Evolutionary conservation across 257 asterid species (phyloP), one percentile per base, ranked within the genome.

Genomic region (Avicennia marina): DNA sequence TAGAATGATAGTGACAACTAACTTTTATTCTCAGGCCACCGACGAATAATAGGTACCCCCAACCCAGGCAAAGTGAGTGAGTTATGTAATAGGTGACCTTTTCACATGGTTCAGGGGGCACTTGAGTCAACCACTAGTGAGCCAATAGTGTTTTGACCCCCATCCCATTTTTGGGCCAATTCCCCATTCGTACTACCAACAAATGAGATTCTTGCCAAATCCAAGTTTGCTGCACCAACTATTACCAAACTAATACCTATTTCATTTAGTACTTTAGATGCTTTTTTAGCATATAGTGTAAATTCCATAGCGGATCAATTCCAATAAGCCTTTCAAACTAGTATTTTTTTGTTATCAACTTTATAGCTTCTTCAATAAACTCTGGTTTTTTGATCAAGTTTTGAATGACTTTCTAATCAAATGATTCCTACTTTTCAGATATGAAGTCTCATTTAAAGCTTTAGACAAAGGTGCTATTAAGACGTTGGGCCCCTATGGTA

Each of bases 61-160:
- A 58, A 39, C 65, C 65, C 18, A 48, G 56, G 62, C 33, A 58
- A 56, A 67, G 62, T 59, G 52, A 67, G 56, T 67, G 66, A 67
- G 49, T 56, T 16, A 24, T 58, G 72, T 50, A 59, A 58, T 58
- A 66, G 56, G 66, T 42, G 60, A 66, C 47, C 66, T 48, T 58
- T 66, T 66, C 54, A 20, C 47, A 33, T 29, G 56, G 56, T 52
- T 39, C 45, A 60, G 53, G 50, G 53, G 62, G 63, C 63, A 64
- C 56, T 53, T 54, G 47, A 63, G 53, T 63, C 55, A 53, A 45
- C 68, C 60, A 6, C n/a, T 11, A 8, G 60, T 34, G 10, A 41
- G 50, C 49, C 6, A 11, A 41, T 44, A 25, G 40, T 49, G 5
- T 55, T 29, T 53, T 53, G 19, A 53, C 24, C 29, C 59, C 44